phyloP scores from a whole-genome alignment of 345 rosid species.

The Litchi chinensis region DNA sequence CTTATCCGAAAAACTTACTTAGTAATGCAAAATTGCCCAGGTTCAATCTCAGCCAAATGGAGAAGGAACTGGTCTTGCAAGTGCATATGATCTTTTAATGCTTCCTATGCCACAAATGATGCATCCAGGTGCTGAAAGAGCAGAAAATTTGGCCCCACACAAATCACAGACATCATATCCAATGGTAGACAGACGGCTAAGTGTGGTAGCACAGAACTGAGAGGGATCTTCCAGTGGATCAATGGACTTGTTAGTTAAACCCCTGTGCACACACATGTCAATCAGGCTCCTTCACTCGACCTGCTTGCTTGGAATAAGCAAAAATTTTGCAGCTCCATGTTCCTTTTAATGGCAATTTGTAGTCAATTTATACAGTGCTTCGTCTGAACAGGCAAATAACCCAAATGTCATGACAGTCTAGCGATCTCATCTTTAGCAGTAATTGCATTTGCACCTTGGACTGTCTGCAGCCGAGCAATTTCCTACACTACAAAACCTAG shows the following conservation, averaged over 20 bases:
- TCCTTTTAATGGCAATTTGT: slow-evolving; percentile 88
- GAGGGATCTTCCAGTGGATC: slow-evolving; percentile 97
- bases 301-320: slow-evolving; percentile 90
- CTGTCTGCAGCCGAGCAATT: slow-evolving; percentile 82
- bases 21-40: not conserved
- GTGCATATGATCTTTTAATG: slow-evolving; percentile 88
- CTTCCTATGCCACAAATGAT: slow-evolving; percentile 98
- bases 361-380: slow-evolving; percentile 96
- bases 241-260: slow-evolving; percentile 84
- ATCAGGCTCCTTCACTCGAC: slow-evolving; percentile 84
- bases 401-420: slow-evolving; percentile 85
- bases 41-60: slow-evolving; percentile 70
- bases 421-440: slow-evolving; percentile 99
- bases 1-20: too few relatives aligned
- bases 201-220: slow-evolving; percentile 93
- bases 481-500: slow-evolving; percentile 53
- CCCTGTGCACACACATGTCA: slow-evolving; percentile 90
- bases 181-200: slow-evolving; percentile 91
- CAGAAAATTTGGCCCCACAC: slow-evolving; percentile 94
- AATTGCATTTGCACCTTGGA: slow-evolving; percentile 86
- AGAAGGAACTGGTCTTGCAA: slow-evolving; percentile 72
- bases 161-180: slow-evolving; percentile 96
- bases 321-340: slow-evolving; percentile 97
- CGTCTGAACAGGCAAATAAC: slow-evolving; percentile 85
- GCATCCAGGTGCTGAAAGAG: slow-evolving; percentile 89